Evolutionary conservation across 805 yeast species (phyloP), one percentile per base, ranked within the genome.

Genomic region (Wickerhamiella galacta): DNA sequence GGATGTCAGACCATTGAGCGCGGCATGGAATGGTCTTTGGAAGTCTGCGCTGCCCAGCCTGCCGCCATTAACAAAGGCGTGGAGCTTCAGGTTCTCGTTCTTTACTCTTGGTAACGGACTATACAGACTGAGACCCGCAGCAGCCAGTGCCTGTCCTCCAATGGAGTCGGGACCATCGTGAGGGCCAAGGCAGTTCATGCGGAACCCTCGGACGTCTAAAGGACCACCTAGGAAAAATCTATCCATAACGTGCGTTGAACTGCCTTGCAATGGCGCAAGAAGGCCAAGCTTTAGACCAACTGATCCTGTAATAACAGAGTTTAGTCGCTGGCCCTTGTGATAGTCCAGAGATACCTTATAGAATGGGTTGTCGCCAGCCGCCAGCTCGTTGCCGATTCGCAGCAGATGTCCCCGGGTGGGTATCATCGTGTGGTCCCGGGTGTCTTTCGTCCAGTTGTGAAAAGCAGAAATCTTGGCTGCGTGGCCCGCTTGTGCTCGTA

Each of bases 151-250:
- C 38, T 70, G 68, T 5, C 93, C 94, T 4, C 94, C 94, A 4
- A 72, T 40, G 3, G 72, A 60, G 43, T 71, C 74, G 4, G 53
- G 55, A 3, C 55, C 53, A 34, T 68, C 70, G 36, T 70, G 61
- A 1, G 75, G 72, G 10, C 90, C 85, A 22, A 78, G 51, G 1
- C 80, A 70, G 57, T 75, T 75, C 33, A 66, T 58, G 21, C 68
- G 61, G 47, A 77, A 80, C 1, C 85, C 82, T 36, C 77, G 61
- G 19, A 82, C 70, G 34, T 75, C 76, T 34, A 72, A 66, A 10
- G 73, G 68, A 0, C 94, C 95, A 12, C 95, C 93, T 28, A 79
- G 60, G 47, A 74, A 80, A 51, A 85, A 87, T 41, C 79, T 66
- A 52, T 87, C 98, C 48, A 75, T 66, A 20, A 75, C 48, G 46